Evolutionary conservation across 108 stramenopile species (phyloP), one percentile per base, ranked within the genome.

Genomic region (Seminavis robusta): DNA sequence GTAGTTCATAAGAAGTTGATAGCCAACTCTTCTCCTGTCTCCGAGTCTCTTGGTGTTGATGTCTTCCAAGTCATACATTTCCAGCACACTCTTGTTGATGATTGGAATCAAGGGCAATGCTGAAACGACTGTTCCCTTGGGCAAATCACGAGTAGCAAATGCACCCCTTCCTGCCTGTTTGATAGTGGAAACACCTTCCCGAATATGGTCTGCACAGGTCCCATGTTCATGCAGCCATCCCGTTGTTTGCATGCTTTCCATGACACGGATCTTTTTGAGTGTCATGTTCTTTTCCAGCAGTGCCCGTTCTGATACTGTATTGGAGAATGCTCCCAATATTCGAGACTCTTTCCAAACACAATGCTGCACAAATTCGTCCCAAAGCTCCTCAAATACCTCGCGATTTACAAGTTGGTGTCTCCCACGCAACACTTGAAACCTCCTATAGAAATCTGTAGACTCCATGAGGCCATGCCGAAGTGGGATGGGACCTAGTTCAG

Each of bases 111-210:
- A 25, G 1, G 76, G 83, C 9, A 45, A 7, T 4, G 73, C 50
- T 0, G 63, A 58, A 19, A 84, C 47, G 26, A 75, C 47, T 7
- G 47, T 45, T 1, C 66, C 68, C 28, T 52, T 20, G 9, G 49
- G 59, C 21, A 84, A 23, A 29, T 15, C 37, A 8, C 71, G 60
- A 29, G 44, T 48, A 1, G 89, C 78, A 71, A 92, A 92, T 2
- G 81, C 90, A 1, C 90, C 90, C 38, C 79, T 57, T 7, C 90
- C 90, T 23, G 86, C 86, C 39, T 83, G 59, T 21, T 43, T 39
- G 20, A 92, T 58, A 7, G 81, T 80, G n/a, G 28, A 30, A 10
- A 15, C 15, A 19, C 16, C 19, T 7, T 11, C 19, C 1, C 46
- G 1, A 9, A 77, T 25, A 46, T 57, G 47, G 11, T 71, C 76